Evolutionary conservation across 805 yeast genomes (phyloP).

Genomic region (Phaffomyces opuntiae): DNA sequence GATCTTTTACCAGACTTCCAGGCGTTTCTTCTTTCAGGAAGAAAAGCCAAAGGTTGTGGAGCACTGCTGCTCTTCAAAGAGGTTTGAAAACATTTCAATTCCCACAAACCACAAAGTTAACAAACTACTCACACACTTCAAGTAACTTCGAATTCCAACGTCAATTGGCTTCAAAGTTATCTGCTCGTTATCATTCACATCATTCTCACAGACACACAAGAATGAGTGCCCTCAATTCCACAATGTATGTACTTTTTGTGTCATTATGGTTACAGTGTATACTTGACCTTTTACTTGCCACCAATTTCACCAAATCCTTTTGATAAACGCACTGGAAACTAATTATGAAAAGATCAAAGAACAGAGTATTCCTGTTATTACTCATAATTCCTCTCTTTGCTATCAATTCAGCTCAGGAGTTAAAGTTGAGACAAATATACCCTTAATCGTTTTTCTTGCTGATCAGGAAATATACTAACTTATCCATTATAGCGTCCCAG

Average conservation of each 20-base stretch:
- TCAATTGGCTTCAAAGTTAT: no score
- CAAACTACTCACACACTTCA: background rate
- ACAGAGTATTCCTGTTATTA: no score
- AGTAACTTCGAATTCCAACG: background rate
- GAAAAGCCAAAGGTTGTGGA: background rate
- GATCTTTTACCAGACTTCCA: background rate
- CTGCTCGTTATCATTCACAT: conserved; percentile 2
- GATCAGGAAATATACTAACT: background rate
- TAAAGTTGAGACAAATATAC: no score
- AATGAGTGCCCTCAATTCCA: conserved; percentile 2
- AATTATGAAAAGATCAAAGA: no score
- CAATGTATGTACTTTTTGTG: conserved; percentile 1
- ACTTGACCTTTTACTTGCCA: no score
- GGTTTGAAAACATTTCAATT: no score
- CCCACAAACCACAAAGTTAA: background rate
- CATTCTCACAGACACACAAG: conserved; percentile 3
- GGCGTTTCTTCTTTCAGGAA: background rate
- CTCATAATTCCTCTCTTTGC: no score
- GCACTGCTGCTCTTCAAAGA: background rate
- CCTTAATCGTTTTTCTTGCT: no score
- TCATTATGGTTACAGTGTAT: no score
- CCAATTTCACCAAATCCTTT: no score
- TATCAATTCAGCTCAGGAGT: no score
- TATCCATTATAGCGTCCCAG: conserved; percentile 15
- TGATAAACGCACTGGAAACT: no score